Evolutionary conservation across 176 grass and related monocot species (phyloP).

Genomic region (Avena eriantha): DNA sequence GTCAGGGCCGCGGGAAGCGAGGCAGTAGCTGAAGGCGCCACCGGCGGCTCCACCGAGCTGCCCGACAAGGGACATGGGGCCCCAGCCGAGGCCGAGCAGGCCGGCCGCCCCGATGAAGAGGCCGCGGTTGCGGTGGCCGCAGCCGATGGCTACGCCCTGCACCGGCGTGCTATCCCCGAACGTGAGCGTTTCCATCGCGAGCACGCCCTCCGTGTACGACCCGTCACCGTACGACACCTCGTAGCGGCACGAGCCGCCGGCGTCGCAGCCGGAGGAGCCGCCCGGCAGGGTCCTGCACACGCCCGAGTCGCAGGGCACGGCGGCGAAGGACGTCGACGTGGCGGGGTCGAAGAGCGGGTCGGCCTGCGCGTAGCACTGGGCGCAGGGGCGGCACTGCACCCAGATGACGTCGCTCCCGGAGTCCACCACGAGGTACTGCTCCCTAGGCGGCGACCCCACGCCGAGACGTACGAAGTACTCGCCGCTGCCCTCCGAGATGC

Average conservation of each 20-base stretch:
- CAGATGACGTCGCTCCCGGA: slow-evolving; percentile 98
- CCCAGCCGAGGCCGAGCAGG: slow-evolving; percentile 87
- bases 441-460: slow-evolving; percentile 65
- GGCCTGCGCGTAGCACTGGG: slow-evolving; percentile 73
- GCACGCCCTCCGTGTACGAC: slow-evolving; percentile 73
- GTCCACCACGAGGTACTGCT: slow-evolving; percentile 89
- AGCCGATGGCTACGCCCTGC: slow-evolving; percentile 75
- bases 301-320: slow-evolving; percentile 57
- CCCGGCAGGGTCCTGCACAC: slow-evolving; percentile 56
- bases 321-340: slow-evolving; percentile 67
- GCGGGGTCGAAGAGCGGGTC: slow-evolving; percentile 93
- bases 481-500: slow-evolving; percentile 76
- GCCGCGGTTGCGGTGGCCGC: slow-evolving; percentile 83
- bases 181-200: slow-evolving; percentile 88
- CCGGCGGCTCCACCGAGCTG: slow-evolving; percentile 77
- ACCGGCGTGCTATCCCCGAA: slow-evolving; percentile 59
- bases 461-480: slow-evolving; percentile 94
- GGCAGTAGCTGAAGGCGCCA: slow-evolving; percentile 93
- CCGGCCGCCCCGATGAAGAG: slow-evolving; percentile 78
- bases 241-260: slow-evolving; percentile 52
- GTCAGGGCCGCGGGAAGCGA: slow-evolving; percentile 55
- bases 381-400: slow-evolving; percentile 87
- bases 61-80: slow-evolving; percentile 80
- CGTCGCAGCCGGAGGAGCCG: slow-evolving; percentile 38
- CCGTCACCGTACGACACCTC: slow-evolving; percentile 80